These are phyloP conservation scores for Wickerhamomyces strasburgensis DNA, from an alignment of 805 yeast species.

Conservation along the genomic window DNA sequence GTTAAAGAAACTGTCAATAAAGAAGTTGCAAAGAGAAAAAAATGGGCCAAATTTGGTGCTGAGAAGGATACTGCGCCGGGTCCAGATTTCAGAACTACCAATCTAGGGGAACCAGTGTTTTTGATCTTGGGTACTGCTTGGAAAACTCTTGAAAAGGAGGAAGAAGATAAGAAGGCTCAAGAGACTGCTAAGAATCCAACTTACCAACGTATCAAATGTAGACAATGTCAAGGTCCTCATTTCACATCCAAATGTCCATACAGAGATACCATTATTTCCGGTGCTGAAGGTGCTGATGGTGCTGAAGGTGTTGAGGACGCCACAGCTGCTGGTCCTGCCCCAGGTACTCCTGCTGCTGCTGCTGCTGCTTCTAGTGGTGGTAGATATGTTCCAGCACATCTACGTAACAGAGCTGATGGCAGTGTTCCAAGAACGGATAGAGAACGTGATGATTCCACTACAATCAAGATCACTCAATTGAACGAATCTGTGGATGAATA, in stretches of 20 bases:
- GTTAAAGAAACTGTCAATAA: conserved; percentile 82
- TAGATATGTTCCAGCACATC: conserved; percentile 60
- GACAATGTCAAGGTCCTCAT: conserved; percentile 92
- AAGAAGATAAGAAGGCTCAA: conserved; percentile 48
- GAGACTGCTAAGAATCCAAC: conserved; percentile 41
- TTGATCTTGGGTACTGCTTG: conserved; percentile 70
- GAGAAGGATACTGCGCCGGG: conserved; percentile 74
- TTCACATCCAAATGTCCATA: conserved; percentile 94
- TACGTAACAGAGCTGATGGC: conserved; percentile 39
- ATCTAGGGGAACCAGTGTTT: conserved; percentile 78
- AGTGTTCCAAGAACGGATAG: conserved; percentile 32
- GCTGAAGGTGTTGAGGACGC: conserved; percentile 37
- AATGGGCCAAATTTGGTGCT: conserved; percentile 84
- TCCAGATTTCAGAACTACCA: conserved; percentile 85
- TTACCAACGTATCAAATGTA: conserved; percentile 57
- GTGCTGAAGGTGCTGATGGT: conserved; percentile 29
- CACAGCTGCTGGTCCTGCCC: conserved; percentile 45
- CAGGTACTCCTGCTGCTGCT: conserved; percentile 27
- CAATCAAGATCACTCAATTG: conserved; percentile 88
- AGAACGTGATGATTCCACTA: conserved; percentile 80
- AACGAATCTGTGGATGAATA: conserved; percentile 81
- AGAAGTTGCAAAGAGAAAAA: conserved; percentile 78
- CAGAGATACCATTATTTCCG: conserved; percentile 73
- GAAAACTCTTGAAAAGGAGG: conserved; percentile 73
- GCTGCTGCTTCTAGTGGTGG: conserved; percentile 38